Evolutionary conservation across 805 yeast genomes (phyloP).

Genomic region (Diddensiella santjacobensis): DNA sequence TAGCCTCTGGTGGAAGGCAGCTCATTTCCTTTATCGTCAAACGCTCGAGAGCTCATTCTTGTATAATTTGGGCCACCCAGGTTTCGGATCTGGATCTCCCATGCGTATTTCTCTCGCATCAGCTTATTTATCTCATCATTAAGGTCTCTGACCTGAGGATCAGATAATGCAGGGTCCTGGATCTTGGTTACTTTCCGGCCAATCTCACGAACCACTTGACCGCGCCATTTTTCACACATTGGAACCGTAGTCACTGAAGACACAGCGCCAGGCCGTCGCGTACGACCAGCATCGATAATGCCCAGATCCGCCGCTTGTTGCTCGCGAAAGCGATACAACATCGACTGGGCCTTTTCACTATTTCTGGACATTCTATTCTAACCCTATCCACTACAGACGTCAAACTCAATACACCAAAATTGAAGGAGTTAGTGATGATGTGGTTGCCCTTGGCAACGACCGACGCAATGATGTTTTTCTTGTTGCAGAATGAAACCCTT

Average conservation of each 20-base stretch:
- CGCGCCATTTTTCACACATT: constrained; percentile 71
- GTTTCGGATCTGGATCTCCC: constrained; percentile 71
- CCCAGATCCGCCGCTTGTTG: constrained; percentile 59
- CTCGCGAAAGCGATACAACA: constrained; percentile 61
- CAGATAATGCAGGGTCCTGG: constrained; percentile 58
- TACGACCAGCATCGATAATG: constrained; percentile 51
- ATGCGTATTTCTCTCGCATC: constrained; percentile 61
- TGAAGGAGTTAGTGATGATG: too few relatives aligned
- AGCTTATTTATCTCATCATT: constrained; percentile 71
- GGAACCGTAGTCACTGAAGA: constrained; percentile 49
- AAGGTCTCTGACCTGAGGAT: constrained; percentile 60
- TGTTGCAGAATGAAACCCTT: too few relatives aligned
- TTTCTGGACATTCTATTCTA: constrained; percentile 76
- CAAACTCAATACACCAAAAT: too few relatives aligned
- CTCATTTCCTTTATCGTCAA: constrained; percentile 21
- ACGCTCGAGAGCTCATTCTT: constrained; percentile 23
- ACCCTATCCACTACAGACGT: too few relatives aligned
- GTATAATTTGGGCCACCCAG: constrained; percentile 74
- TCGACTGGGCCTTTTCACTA: constrained; percentile 69
- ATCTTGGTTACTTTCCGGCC: constrained; percentile 56
- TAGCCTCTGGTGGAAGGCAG: constrained; percentile 46
- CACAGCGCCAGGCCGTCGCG: constrained; percentile 59
- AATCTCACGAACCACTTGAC: constrained; percentile 59
- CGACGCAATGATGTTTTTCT: too few relatives aligned
- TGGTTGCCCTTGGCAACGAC: too few relatives aligned